phyloP scores from a whole-genome alignment of 768 basidiomycete genomes.

The Mycena latifolia region DNA sequence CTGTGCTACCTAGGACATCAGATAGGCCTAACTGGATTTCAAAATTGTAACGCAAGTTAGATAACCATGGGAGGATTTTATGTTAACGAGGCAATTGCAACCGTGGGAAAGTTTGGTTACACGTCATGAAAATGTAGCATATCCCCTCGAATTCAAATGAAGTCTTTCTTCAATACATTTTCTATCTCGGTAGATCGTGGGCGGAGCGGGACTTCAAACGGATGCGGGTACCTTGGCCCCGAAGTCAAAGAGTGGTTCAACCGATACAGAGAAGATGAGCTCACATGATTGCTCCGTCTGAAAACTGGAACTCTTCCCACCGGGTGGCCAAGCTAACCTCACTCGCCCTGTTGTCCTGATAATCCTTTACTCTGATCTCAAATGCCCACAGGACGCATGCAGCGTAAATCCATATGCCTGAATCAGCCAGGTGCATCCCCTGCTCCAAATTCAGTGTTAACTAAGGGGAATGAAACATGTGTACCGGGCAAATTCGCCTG shows the following conservation, averaged over 20 bases:
- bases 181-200: constrained; percentile 3
- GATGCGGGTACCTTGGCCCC: not conserved
- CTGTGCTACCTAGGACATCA: too few relatives aligned
- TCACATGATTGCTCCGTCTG: constrained; percentile 6
- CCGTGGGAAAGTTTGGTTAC: too few relatives aligned
- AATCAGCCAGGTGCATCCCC: constrained; percentile 6
- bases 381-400: not conserved
- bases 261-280: too few relatives aligned
- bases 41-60: too few relatives aligned
- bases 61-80: too few relatives aligned
- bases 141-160: not conserved
- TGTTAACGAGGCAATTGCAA: too few relatives aligned
- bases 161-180: not conserved
- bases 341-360: too few relatives aligned
- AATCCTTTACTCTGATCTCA: not conserved
- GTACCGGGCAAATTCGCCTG: too few relatives aligned
- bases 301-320: constrained; percentile 1
- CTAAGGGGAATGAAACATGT: too few relatives aligned
- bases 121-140: too few relatives aligned
- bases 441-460: not conserved
- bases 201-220: not conserved
- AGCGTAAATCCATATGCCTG: constrained; percentile 1
- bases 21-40: too few relatives aligned
- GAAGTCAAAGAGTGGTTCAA: not conserved
- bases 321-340: not conserved